Evolutionary conservation across 805 yeast species (phyloP).

Genomic region (Ogataea thermomethanolica): DNA sequence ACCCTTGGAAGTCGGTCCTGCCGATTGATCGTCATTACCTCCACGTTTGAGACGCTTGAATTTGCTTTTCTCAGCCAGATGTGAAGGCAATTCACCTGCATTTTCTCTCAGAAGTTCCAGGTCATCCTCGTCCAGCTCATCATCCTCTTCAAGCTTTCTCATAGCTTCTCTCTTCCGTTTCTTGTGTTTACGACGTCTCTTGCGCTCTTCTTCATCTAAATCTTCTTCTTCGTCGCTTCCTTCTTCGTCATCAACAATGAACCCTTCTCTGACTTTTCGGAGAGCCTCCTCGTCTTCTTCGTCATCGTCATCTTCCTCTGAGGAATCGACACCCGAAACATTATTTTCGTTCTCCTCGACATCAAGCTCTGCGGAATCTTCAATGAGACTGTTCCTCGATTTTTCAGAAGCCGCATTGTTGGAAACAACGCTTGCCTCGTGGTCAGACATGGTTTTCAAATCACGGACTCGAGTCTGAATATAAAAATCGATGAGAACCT

Average conservation of each 20-base stretch:
- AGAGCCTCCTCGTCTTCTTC: slow-evolving; percentile 91
- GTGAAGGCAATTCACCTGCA: slow-evolving; percentile 64
- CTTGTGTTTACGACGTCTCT: slow-evolving; percentile 32
- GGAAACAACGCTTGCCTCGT: slow-evolving; percentile 8
- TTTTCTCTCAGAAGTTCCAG: slow-evolving; percentile 88
- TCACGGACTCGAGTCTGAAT: background rate
- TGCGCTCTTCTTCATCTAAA: slow-evolving; percentile 33
- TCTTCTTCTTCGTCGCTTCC: slow-evolving; percentile 40
- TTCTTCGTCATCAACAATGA: slow-evolving; percentile 90
- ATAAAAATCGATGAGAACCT: background rate
- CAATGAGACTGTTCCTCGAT: slow-evolving; percentile 16
- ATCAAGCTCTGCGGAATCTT: slow-evolving; percentile 31
- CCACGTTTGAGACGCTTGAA: slow-evolving; percentile 86
- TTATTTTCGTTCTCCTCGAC: slow-evolving; percentile 33
- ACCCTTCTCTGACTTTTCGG: slow-evolving; percentile 79
- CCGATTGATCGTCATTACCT: slow-evolving; percentile 38
- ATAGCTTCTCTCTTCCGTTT: slow-evolving; percentile 39
- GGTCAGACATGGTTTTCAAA: slow-evolving; percentile 19
- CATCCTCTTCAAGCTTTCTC: slow-evolving; percentile 41
- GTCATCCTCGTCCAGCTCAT: slow-evolving; percentile 90
- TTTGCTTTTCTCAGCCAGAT: slow-evolving; percentile 38
- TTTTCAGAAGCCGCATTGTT: background rate
- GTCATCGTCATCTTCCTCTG: slow-evolving; percentile 83
- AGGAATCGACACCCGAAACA: slow-evolving; percentile 53
- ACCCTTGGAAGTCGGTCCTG: slow-evolving; percentile 32